Conservation (phyloP, 495 filamentous ascomycete species). For the Arthonia radiata region DNA sequence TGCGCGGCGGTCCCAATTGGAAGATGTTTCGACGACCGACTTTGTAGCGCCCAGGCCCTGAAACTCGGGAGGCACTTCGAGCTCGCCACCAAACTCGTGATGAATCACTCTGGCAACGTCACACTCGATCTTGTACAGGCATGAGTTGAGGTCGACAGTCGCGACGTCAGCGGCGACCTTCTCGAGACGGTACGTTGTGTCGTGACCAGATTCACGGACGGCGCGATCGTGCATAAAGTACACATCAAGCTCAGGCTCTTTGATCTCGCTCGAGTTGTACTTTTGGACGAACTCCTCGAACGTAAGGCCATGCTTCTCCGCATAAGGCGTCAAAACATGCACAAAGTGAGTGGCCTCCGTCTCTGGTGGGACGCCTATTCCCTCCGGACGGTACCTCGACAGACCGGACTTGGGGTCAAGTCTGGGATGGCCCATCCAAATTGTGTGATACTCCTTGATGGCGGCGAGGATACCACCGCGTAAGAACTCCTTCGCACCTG, state of each 20-base stretch:
- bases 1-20: conserved; percentile 68
- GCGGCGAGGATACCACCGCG: conserved; percentile 57
- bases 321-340: conserved; percentile 68
- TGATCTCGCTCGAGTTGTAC: conserved; percentile 56
- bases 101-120: conserved; percentile 74
- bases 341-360: conserved; percentile 74
- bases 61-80: conserved; percentile 59
- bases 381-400: conserved; percentile 70
- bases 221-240: conserved; percentile 92
- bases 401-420: conserved; percentile 60
- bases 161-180: conserved; percentile 67
- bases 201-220: conserved; percentile 89
- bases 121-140: conserved; percentile 86
- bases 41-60: conserved; percentile 29
- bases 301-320: conserved; percentile 54
- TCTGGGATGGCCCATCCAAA: conserved; percentile 67
- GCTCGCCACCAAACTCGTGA: conserved; percentile 49
- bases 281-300: conserved; percentile 63
- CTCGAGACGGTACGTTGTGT: conserved; percentile 83
- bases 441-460: conserved; percentile 86
- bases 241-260: conserved; percentile 71
- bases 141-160: conserved; percentile 79
- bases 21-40: conserved; percentile 47
- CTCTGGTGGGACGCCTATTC: conserved; percentile 81
- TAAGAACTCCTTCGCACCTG: conserved; percentile 53